Conservation (phyloP, 805 yeast species). For the Teunomyces tritomae region DNA sequence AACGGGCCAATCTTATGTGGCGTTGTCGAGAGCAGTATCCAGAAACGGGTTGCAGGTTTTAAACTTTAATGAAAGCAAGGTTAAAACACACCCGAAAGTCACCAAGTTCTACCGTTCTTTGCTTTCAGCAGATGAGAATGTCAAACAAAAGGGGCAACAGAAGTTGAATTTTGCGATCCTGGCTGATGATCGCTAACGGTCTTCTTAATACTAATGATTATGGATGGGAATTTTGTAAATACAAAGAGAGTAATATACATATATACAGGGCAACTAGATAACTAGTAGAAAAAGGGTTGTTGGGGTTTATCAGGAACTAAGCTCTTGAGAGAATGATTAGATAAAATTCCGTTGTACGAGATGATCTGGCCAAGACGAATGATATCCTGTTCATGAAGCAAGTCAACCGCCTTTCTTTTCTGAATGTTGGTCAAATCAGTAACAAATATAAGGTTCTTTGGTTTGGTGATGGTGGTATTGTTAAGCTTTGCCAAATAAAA, state of each 20-base stretch:
- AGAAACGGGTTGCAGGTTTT: conserved; percentile 80
- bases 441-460: conserved; percentile 17
- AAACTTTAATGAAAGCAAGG: conserved; percentile 63
- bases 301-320: neutral
- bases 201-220: neutral
- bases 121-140: conserved; percentile 35
- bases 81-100: conserved; percentile 71
- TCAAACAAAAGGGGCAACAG: conserved; percentile 12
- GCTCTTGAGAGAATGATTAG: neutral
- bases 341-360: conserved; percentile 11
- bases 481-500: conserved; percentile 17
- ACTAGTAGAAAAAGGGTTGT: neutral
- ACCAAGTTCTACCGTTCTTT: conserved; percentile 61
- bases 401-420: neutral
- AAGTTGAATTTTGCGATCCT: neutral
- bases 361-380: conserved; percentile 16
- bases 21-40: conserved; percentile 83
- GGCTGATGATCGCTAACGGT: neutral
- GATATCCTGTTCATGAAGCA: conserved; percentile 7
- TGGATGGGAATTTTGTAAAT: neutral
- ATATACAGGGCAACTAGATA: neutral
- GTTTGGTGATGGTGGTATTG: conserved; percentile 18
- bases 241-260: neutral
- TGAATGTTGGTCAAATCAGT: conserved; percentile 6
- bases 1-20: conserved; percentile 95